phyloP scores from a whole-genome alignment of 2,329 filamentous ascomycete genomes.

The Neodidymelliopsis sp. region DNA sequence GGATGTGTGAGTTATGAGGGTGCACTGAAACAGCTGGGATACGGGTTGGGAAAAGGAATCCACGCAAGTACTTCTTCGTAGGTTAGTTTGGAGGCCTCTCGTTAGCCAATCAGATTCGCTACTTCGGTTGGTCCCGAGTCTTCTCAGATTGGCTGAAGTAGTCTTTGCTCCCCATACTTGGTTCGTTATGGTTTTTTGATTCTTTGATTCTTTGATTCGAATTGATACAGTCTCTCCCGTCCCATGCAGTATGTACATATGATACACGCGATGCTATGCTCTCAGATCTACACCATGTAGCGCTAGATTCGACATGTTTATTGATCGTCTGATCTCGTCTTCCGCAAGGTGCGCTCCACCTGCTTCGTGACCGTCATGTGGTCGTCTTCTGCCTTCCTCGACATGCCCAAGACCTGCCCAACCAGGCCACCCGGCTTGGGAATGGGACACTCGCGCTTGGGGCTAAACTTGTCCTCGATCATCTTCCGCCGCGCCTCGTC shows the following conservation, averaged over 20 bases:
- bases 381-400: constrained; percentile 36
- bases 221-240: not conserved
- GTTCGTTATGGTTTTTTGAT: no score
- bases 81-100: no score
- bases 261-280: not conserved
- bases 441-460: constrained; percentile 81
- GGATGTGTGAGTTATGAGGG: no score
- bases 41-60: no score
- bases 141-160: not conserved
- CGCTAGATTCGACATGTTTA: no score
- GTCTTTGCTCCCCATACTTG: not conserved
- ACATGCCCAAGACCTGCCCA: constrained; percentile 77
- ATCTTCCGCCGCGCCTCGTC: constrained; percentile 28
- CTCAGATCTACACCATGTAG: not conserved
- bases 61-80: no score
- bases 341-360: constrained; percentile 13
- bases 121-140: no score
- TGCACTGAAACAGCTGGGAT: no score
- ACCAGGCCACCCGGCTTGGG: constrained; percentile 86
- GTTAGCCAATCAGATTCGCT: no score
- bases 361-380: constrained; percentile 12
- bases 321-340: not conserved
- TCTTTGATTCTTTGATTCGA: not conserved
- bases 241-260: not conserved
- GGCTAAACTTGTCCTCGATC: constrained; percentile 32